Evolutionary conservation across 179 eudicot genomes (phyloP), one percentile per base, ranked within the genome.

Genomic region (Spinacia oleracea): DNA sequence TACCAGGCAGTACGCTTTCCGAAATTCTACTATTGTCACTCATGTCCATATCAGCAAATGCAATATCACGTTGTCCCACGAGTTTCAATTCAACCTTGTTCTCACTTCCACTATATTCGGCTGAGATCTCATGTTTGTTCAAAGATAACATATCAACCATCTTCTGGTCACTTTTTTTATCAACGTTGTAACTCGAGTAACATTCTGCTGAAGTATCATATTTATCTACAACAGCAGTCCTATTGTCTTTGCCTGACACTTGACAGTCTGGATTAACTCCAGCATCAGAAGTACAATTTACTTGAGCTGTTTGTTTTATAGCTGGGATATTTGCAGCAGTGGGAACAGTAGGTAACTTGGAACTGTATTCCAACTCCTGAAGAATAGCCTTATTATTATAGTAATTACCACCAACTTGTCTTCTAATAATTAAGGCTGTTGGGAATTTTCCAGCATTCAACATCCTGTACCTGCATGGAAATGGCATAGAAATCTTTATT

Each of bases 381-480:
- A 82, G 71, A 68, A 82, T 82, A 21, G 60, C 32, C 72, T 68
- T 82, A 23, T 73, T 32, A 56, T 6, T 29, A 69, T 82, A 78
- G 34, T 34, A 59, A 43, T 23, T 3, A 3, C 84, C 84, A 27
- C 84, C 84, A 35, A 82, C 72, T 55, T 82, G 64, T 46, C 58
- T 46, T 55, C 0, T 11, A 32, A 63, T 60, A 67, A 43, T 20
- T 51, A 0, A 18, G 29, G 45, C 35, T 11, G 75, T 38, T 34
- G 84, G 84, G 38, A 78, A 82, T 60, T 82, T 82, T 29, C 84
- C 84, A n/a, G 64, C 78, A 78, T 78, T 78, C 73, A 45, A n/a
- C 55, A 50, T 58, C 69, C 84, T 78, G 63, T 82, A 81, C 74
- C 84, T 81, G 83, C 79, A 81, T 15, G n/a, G 6, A 31, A 45